Base-by-base conservation (phyloP, 140 eudicot species). In the Anethum foeniculum region DNA sequence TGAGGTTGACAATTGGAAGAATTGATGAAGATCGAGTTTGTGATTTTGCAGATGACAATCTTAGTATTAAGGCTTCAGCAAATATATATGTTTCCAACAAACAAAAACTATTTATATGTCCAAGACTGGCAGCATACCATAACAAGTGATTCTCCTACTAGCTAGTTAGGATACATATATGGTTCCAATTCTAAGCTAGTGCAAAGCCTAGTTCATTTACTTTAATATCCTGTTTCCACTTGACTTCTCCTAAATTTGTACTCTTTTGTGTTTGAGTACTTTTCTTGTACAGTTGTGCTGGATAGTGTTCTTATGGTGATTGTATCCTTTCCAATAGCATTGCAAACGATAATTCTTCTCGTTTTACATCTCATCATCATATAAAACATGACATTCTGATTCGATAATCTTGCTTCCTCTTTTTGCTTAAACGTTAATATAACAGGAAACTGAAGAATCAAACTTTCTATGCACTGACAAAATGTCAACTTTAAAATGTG, bases 21-120 rank as follows among this genome's bases (percentile, higher is more conserved):
- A 85, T 85, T 51, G 88, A 85, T 64, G 88, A 85, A 67, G 83
- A 85, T 23, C n/a, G 65, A 51, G 49, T 38, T 15, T 81, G 49
- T 68, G 87, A 78, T 7, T 77, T 65, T 72, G 80, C 27, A 12
- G 82, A 71, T 14, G 84, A 65, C 3, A 79, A 36, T 51, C 32
- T 15, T 34, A 49, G 34, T 47, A 11, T 6, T 6, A 16, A 51
- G 54, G 39, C 15, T 71, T 69, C 83, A 25, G 71, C 36, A 62
- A 4, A 25, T 25, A 62, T 2, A 0, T 27, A 9, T 62, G 71
- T 62, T 62, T 27, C 18, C 71, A 25, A n/a, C 21, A 43, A 43
- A 74, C 54, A 21, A n/a, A 36, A 7, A 38, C 49, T 38, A 71
- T 9, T 34, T 6, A 3, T 25, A 9, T 62, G 71, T 62, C 71